Conservation (phyloP, 2,329 filamentous ascomycete genomes). For the Cercospora sp. region DNA sequence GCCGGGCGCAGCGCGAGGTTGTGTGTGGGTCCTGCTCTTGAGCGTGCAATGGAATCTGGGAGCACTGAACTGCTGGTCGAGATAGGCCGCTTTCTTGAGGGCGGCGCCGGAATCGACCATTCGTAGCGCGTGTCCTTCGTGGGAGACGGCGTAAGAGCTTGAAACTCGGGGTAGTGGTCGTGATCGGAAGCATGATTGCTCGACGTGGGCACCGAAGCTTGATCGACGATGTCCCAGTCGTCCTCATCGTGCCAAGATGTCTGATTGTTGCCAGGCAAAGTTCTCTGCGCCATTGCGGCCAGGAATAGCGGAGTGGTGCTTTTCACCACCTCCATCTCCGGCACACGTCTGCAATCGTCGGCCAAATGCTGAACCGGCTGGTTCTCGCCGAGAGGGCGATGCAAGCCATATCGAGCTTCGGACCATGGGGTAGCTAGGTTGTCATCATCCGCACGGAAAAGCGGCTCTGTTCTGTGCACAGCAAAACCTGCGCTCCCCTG, state of each 20-base stretch:
- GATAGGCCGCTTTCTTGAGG: conserved; percentile 9
- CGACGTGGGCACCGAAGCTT: not conserved
- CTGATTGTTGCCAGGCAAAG: not conserved
- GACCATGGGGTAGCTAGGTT: not conserved
- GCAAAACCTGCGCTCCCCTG: not conserved
- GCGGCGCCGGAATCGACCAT: not conserved
- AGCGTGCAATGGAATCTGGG: conserved; percentile 10
- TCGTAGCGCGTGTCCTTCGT: not conserved
- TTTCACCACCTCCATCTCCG: not conserved
- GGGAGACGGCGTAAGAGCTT: not conserved
- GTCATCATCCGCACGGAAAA: not conserved
- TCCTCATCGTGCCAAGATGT: not conserved
- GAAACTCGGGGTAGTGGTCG: not conserved
- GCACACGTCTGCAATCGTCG: not conserved
- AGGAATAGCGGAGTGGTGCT: conserved; percentile 2
- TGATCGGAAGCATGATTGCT: not conserved
- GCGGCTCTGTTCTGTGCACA: not conserved
- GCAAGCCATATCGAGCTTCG: not conserved
- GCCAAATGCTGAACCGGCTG: not conserved
- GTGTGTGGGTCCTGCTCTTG: not conserved
- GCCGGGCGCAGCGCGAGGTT: not conserved
- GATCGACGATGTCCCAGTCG: not conserved
- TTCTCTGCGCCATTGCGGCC: not conserved
- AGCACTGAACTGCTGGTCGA: conserved; percentile 13
- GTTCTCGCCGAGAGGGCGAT: too few relatives aligned